Evolutionary conservation across 495 filamentous ascomycete species (phyloP).

Genomic region (Penicillium diatomitis): DNA sequence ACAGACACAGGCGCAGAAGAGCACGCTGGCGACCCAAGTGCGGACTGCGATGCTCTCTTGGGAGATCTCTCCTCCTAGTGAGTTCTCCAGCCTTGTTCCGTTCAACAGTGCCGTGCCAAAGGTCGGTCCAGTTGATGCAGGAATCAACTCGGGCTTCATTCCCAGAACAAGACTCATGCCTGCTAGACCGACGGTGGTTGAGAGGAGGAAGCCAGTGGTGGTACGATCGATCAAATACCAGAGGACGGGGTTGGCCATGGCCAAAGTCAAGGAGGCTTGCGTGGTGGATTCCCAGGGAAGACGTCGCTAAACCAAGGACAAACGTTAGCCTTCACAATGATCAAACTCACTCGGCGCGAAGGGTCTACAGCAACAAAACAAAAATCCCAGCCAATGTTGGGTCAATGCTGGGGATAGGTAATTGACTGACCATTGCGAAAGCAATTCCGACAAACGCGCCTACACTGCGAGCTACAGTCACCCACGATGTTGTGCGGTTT

Average conservation of each 20-base stretch:
- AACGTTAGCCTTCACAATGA: background rate
- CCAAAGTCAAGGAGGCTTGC: conserved; percentile 83
- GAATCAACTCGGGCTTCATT: conserved; percentile 68
- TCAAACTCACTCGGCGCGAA: no score
- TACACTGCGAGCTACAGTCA: conserved; percentile 71
- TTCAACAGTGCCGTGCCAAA: conserved; percentile 21
- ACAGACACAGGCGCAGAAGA: conserved; percentile 90
- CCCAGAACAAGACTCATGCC: conserved; percentile 67
- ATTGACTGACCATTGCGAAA: conserved; percentile 75
- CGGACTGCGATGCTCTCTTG: conserved; percentile 69
- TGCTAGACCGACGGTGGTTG: conserved; percentile 56
- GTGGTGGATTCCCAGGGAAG: conserved; percentile 90
- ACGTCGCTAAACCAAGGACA: conserved; percentile 48
- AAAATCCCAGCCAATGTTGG: no score
- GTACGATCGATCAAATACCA: conserved; percentile 96
- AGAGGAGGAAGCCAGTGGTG: conserved; percentile 70
- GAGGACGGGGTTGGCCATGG: conserved; percentile 84
- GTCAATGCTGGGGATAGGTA: background rate
- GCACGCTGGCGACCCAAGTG: conserved; percentile 82
- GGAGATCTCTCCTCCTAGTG: conserved; percentile 48
- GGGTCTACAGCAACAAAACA: no score
- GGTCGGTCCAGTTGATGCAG: conserved; percentile 43
- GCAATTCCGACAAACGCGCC: conserved; percentile 94
- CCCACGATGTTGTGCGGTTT: conserved; percentile 57
- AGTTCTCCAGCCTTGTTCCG: conserved; percentile 25